Conservation (phyloP, 768 basidiomycete genomes). For the Lactarius pseudohatsudake region DNA sequence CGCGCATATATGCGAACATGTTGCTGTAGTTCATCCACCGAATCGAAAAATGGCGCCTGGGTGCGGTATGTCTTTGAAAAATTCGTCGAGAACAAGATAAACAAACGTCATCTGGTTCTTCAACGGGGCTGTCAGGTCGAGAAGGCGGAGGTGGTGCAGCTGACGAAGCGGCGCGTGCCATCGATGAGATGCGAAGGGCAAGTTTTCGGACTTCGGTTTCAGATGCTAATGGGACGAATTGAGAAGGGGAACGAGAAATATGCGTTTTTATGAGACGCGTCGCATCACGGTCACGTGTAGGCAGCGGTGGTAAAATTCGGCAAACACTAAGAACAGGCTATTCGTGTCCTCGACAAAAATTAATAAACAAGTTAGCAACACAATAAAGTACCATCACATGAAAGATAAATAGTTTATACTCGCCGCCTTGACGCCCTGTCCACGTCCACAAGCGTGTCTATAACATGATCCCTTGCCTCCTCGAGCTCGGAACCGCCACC, state of each 20-base stretch:
- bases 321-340: neutral
- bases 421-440: constrained; percentile 27
- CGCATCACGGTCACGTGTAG: constrained; percentile 18
- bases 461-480: constrained; percentile 73
- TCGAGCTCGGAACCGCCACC: constrained; percentile 46
- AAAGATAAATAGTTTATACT: constrained; percentile 18
- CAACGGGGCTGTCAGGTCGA: constrained; percentile 25
- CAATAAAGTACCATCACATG: constrained; percentile 27
- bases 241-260: neutral
- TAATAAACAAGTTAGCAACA: constrained; percentile 15
- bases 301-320: neutral
- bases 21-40: constrained; percentile 36
- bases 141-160: constrained; percentile 21
- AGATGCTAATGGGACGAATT: neutral
- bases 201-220: neutral
- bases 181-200: neutral
- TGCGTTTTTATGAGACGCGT: constrained; percentile 14
- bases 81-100: neutral
- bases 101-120: constrained; percentile 23
- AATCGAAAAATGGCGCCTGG: constrained; percentile 33
- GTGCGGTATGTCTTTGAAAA: neutral
- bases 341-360: neutral
- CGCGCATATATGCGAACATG: constrained; percentile 31
- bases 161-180: constrained; percentile 24
- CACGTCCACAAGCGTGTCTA: constrained; percentile 60